A percentile compares a stretch with the other conserved stretches of the same genome.
Conservation (phyloP, 2,329 filamentous ascomycete genomes). For the Trichoderma pleuroti region DNA sequence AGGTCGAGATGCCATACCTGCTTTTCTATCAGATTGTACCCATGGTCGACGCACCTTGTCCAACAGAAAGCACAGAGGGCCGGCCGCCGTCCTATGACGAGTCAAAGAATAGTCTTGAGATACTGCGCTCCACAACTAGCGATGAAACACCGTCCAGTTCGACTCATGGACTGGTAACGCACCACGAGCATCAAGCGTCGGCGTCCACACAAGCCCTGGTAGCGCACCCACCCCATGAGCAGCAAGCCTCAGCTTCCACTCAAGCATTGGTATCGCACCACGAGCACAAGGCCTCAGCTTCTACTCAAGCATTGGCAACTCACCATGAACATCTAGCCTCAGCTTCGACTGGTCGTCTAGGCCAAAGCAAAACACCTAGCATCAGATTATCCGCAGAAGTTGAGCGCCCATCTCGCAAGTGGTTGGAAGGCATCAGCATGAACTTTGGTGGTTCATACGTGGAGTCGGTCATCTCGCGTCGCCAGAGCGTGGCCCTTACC, state of each 20-base stretch:
- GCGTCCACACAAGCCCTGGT: conserved; percentile 19
- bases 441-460: conserved; percentile 32
- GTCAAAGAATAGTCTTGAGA: conserved; percentile 42
- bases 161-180: conserved; percentile 11
- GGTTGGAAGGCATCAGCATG: conserved; percentile 36
- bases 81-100: conserved; percentile 60
- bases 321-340: conserved; percentile 28
- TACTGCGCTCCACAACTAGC: conserved; percentile 23
- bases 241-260: conserved; percentile 24
- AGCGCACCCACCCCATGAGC: conserved; percentile 24
- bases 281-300: neutral
- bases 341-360: conserved; percentile 22
- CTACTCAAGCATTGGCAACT: neutral
- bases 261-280: neutral
- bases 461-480: conserved; percentile 39
- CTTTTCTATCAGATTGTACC: conserved; percentile 94
- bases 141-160: conserved; percentile 20
- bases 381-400: conserved; percentile 55
- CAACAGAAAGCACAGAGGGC: conserved; percentile 44
- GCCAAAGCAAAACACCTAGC: conserved; percentile 42
- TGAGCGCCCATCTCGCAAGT: conserved; percentile 48
- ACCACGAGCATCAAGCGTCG: conserved; percentile 27
- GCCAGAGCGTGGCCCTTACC: conserved; percentile 49
- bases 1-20: conserved; percentile 87
- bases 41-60: conserved; percentile 64